Conservation (phyloP, 768 basidiomycete genomes). For the Psilocybe tampanensis region DNA sequence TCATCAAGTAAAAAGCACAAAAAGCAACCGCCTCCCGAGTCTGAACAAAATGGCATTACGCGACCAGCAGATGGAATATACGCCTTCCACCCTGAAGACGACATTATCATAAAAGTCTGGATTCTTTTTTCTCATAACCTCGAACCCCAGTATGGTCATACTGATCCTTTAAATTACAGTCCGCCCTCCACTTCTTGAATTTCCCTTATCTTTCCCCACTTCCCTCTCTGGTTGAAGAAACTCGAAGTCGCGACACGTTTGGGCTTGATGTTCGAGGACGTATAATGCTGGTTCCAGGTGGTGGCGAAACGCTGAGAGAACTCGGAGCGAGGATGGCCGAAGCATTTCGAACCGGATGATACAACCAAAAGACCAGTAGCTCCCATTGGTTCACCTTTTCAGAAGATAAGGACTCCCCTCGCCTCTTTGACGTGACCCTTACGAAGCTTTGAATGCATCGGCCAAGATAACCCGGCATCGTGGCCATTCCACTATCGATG, state of each 20-base stretch:
- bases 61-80: constrained; percentile 56
- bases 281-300: constrained; percentile 57
- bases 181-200: constrained; percentile 53
- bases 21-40: constrained; percentile 30
- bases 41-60: constrained; percentile 15
- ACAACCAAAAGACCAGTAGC: no score
- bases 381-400: not conserved
- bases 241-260: constrained; percentile 64
- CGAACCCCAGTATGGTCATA: no score
- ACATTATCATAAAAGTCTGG: constrained; percentile 64
- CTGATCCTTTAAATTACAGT: constrained; percentile 30
- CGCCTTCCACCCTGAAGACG: constrained; percentile 88
- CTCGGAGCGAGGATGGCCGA: constrained; percentile 25
- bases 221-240: constrained; percentile 39
- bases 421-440: no score
- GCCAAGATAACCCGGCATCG: not conserved
- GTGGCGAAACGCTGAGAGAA: constrained; percentile 24
- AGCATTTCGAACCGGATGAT: constrained; percentile 22
- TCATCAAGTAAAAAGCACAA: constrained; percentile 44
- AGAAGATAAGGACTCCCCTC: not conserved
- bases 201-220: constrained; percentile 54
- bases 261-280: constrained; percentile 74
- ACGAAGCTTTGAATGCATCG: not conserved
- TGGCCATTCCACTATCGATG: no score
- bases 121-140: not conserved